These are phyloP conservation scores for Cryptococcus floricola DNA, from an alignment of 1,284 basidiomycete species.

Conservation along the genomic window DNA sequence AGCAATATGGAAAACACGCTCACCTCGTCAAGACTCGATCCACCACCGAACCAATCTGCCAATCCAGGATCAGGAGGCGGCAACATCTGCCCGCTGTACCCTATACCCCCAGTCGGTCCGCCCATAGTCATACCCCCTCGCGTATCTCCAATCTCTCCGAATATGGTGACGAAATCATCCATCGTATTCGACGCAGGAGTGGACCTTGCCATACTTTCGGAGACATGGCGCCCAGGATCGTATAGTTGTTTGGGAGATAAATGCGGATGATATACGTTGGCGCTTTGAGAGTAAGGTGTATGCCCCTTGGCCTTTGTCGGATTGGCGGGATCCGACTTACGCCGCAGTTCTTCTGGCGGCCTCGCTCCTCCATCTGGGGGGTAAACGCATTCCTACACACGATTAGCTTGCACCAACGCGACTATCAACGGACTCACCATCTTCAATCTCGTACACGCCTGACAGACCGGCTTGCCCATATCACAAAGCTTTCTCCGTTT, in stretches of 20 bases:
- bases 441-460: constrained; percentile 22
- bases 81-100: background rate
- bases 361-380: constrained; percentile 12
- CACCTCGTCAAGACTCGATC: constrained; percentile 25
- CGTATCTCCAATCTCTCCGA: constrained; percentile 8
- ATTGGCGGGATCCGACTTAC: background rate
- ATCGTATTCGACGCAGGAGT: constrained; percentile 8
- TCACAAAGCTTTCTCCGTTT: constrained; percentile 33
- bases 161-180: constrained; percentile 16
- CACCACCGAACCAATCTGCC: constrained; percentile 11
- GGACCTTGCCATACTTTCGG: background rate
- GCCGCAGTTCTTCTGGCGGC: background rate
- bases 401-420: background rate
- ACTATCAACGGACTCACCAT: constrained; percentile 15
- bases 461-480: constrained; percentile 21
- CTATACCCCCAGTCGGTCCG: background rate
- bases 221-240: background rate
- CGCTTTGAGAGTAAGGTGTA: background rate
- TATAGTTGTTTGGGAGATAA: background rate
- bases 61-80: constrained; percentile 3
- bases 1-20: background rate
- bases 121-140: background rate
- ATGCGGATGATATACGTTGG: background rate
- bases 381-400: constrained; percentile 25
- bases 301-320: background rate